A percentile compares a stretch with the other conserved stretches of the same genome.
Evolutionary conservation across 805 yeast genomes (phyloP).

Genomic region (Candida pseudofarinosa): DNA sequence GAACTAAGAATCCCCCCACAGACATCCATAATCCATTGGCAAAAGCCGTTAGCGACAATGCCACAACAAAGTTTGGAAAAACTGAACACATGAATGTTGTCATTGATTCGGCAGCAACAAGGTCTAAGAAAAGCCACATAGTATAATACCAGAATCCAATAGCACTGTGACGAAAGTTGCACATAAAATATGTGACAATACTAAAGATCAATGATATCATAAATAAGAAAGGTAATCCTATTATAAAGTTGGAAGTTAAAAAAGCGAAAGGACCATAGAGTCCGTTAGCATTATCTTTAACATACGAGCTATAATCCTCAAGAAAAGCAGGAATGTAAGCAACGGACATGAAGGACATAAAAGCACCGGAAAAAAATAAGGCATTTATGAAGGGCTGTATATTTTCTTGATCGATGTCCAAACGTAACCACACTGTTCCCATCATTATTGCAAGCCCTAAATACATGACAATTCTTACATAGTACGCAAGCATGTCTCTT

Average conservation of each 20-base stretch:
- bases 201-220: conserved; percentile 26
- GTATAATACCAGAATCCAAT: conserved; percentile 29
- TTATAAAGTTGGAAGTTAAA: conserved; percentile 27
- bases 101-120: conserved; percentile 39
- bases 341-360: conserved; percentile 43
- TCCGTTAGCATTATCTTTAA: conserved; percentile 32
- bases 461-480: conserved; percentile 35
- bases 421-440: conserved; percentile 31
- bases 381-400: conserved; percentile 34
- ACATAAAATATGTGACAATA: conserved; percentile 31
- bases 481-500: conserved; percentile 33
- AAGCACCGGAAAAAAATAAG: conserved; percentile 41
- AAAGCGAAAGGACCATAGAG: conserved; percentile 35
- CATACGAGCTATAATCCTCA: conserved; percentile 27
- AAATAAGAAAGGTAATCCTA: conserved; percentile 36
- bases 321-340: conserved; percentile 38
- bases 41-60: conserved; percentile 38
- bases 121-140: conserved; percentile 36
- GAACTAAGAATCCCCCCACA: conserved; percentile 38
- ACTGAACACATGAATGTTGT: conserved; percentile 31
- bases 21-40: conserved; percentile 43
- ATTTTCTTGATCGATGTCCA: conserved; percentile 24
- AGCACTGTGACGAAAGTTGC: conserved; percentile 24
- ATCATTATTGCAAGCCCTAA: conserved; percentile 36
- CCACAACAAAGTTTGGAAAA: conserved; percentile 33